Evolutionary conservation across 768 basidiomycete genomes (phyloP), one percentile per base, ranked within the genome.

Genomic region (Podaxis rugospora): DNA sequence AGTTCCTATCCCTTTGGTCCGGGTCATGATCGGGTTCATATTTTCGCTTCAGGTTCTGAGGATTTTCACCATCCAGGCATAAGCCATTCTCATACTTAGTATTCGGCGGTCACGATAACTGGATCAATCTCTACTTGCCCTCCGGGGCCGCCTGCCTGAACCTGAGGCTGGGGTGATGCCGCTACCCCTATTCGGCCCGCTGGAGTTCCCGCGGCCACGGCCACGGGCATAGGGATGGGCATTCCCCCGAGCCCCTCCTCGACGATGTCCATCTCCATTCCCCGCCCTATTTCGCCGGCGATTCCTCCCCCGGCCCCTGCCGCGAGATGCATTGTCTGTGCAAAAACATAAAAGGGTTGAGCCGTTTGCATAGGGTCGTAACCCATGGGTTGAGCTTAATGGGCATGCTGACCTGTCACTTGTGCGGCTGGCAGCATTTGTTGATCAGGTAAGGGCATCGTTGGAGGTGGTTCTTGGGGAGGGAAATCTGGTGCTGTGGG

Each of bases 351-450:
- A 35, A 49, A 37, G 9, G 5, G 32, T 42, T 61, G 59, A 61
- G 44, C 46, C 27, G 27, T 32, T 18, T 58, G 50, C 5, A 51
- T 18, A 13, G 39, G 37, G 42, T 53, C 35, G 5, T 46, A 47
- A 35, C 36, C 35, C 14, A 21, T 35, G 6, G 11, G 14, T 16
- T 39, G 50, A 27, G 16, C 18, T 14, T 51, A 59, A 49, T 55
- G 55, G 27, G 16, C 52, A n/a, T 36, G 35, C 59, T 61, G 42
- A 61, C 59, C 59, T 61, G 35, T 49, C 39, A 39, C 25, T 37
- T 51, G 57, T 18, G 36, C 32, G 37, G 9, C 18, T 13, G 23
- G 16, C 10, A 27, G 16, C 27, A 42, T 18, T 23, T n/a, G n/a
- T 5, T 11, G 44, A 35, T 18, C 14, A 11, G 32, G 32, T 16